Base-by-base conservation (phyloP, 768 basidiomycete genomes). In the Mycena rosella region DNA sequence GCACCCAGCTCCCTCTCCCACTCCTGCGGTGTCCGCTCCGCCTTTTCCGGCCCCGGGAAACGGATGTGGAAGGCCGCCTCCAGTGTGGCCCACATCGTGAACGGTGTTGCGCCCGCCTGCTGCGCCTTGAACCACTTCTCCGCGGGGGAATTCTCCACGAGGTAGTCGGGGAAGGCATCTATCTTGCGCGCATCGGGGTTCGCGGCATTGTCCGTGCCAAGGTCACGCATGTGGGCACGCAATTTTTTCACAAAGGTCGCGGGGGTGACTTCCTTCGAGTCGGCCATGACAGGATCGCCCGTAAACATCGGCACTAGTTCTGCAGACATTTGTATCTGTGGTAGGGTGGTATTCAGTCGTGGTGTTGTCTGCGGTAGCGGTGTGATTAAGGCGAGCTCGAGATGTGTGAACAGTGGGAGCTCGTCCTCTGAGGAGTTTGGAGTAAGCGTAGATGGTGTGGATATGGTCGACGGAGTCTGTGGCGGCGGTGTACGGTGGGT, bases 1-100 rank as follows among this genome's bases (percentile, higher is more conserved):
- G 40, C 63, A 11, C 17, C 44, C 6, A 74, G 47, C 49, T 69
- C 65, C 14, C 49, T 27, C 60, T 70, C 59, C 56, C 66, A 71
- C 42, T 74, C 72, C 44, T 61, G 60, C 40, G 40, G 13, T 1
- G 63, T 68, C 0, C 29, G 36, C 47, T 57, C 60, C 11, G 61
- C 67, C 34, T 56, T 62, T 22, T 42, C 40, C 0, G 60, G 60
- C 2, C 36, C 49, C 14, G 60, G 67, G 42, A 68, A 68, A 0
- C 61, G 48, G 0, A n/a, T 29, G 15, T 2, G 9, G 44, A 68
- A 68, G 3, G 53, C 66, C 20, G 47, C 38, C 49, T 67, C 54
- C 22, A 49, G 22, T 22, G 45, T 47, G 1, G 10, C 36, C 60
- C 66, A 67, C 20, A 45, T 62, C n/a, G 34, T 20, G 18, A 17